Base-by-base conservation (phyloP, 2,329 filamentous ascomycete species). In the Fusarium tricinctum region DNA sequence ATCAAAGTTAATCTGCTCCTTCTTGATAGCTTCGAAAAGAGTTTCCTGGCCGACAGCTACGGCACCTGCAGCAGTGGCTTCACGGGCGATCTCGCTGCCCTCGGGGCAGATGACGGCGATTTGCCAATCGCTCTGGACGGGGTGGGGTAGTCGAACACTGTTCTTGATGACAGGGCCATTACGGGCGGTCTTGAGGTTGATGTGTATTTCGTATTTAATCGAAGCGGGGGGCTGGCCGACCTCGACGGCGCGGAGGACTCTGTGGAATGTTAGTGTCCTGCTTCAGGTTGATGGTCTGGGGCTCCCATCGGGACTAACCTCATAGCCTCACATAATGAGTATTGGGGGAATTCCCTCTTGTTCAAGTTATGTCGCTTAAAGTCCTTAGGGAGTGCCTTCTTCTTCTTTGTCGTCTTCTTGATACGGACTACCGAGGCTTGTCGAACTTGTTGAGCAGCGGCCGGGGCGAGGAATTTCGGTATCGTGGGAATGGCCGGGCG, bases 101-200 rank as follows among this genome's bases (percentile, higher is more conserved):
- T 95, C 91, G n/a, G 92, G 89, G 78, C 92, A 95, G 72, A 99
- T 92, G 57, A 98, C 96, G 76, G 91, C 96, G 75, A 99, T 94
- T 66, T 91, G 90, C 51, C 94, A 86, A 78, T 97, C 93, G 67
- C 92, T 97, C 78, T 93, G 92, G 70, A 98, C 92, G 6, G 94
- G 91, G 79, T 97, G 91, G 1, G 96, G 96, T 19, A 99, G 89
- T 42, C 91, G 90, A 76, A 99, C 86, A 77, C 93, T 92, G 81
- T 92, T 97, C 68, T 94, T 92, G 70, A 99, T 86, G 10, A 96
- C 89, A 19, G 94, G 91, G 1, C 94, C 94, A 79, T 94, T 94
- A 78, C 94, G 95, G 72, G 89, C 85, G 3, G 95, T 94, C 75
- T 91, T 91, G 67, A 99, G 83, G 75, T 91, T 94, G 73, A 99